Conservation (phyloP, 768 basidiomycete genomes). For the Pilatotrama ljubarskyi region DNA sequence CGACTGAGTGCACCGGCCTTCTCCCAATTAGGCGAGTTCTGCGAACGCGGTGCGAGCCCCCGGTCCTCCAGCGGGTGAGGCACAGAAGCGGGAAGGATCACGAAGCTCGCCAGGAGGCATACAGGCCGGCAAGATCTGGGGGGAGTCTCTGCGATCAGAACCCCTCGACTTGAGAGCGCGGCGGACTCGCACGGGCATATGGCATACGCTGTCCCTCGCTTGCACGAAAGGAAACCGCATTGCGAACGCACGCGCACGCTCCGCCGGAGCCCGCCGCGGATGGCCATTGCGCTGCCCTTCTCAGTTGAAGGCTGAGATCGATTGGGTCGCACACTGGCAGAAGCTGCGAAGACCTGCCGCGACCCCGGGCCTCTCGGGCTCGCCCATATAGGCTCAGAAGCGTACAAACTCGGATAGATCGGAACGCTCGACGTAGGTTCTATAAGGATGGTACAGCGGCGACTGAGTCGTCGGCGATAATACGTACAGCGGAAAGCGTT, state of each 20-base stretch:
- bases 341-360: too few species aligned
- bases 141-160: not conserved
- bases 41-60: too few species aligned
- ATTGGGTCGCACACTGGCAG: too few species aligned
- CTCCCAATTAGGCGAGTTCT: too few species aligned
- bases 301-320: not conserved
- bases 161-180: too few species aligned
- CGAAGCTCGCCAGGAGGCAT: not conserved
- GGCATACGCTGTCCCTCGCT: not conserved
- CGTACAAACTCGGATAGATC: not conserved
- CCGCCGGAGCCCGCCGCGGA: not conserved
- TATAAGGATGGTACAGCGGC: slow-evolving; percentile 1
- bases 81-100: too few species aligned
- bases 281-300: not conserved
- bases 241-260: not conserved
- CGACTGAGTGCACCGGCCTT: too few species aligned
- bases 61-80: too few species aligned
- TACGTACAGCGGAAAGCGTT: slow-evolving; percentile 3
- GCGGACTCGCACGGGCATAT: not conserved
- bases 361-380: too few species aligned
- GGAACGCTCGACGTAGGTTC: not conserved
- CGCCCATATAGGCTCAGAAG: too few species aligned
- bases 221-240: not conserved
- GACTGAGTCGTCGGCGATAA: not conserved
- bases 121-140: not conserved